phyloP scores from a whole-genome alignment of 1,284 basidiomycete species.

The Pseudozyma thailandica region DNA sequence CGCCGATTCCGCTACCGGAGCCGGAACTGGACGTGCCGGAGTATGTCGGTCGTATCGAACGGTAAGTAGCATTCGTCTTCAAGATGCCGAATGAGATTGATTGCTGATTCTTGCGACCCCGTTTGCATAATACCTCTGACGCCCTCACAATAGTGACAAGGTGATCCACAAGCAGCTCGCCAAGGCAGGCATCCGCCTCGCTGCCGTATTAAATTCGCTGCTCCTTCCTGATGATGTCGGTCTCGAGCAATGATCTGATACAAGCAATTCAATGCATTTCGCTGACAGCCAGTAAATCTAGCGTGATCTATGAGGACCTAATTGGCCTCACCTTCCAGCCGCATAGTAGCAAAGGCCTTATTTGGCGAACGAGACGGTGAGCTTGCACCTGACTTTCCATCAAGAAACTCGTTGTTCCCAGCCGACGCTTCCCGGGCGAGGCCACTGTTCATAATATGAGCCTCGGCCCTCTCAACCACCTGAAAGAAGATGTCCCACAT shows the following conservation, averaged over 20 bases:
- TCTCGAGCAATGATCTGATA: background rate
- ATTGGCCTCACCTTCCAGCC: constrained; percentile 13
- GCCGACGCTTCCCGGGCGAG: constrained; percentile 1
- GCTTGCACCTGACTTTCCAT: constrained; percentile 7
- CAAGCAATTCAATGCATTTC: background rate
- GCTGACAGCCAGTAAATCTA: background rate
- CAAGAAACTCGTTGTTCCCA: background rate
- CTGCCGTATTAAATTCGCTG: constrained; percentile 78
- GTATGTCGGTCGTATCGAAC: constrained; percentile 74
- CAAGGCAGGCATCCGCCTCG: constrained; percentile 82
- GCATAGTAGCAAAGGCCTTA: constrained; percentile 15
- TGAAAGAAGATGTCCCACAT: constrained; percentile 60
- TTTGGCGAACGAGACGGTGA: constrained; percentile 24
- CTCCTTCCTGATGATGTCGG: constrained; percentile 32
- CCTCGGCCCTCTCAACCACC: constrained; percentile 51
- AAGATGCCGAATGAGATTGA: background rate
- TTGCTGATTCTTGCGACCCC: no score
- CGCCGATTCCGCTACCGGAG: constrained; percentile 28
- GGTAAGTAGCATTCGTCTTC: constrained; percentile 14
- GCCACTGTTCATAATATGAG: constrained; percentile 24
- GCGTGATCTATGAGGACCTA: constrained; percentile 5
- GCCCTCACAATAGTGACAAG: constrained; percentile 71
- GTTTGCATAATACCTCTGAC: background rate
- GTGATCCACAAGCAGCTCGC: constrained; percentile 83
- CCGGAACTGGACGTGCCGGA: constrained; percentile 86